A percentile compares a stretch with the other conserved stretches of the same genome.
Evolutionary conservation across 805 yeast genomes (phyloP).

Genomic region (Schwanniomyces occidentalis): DNA sequence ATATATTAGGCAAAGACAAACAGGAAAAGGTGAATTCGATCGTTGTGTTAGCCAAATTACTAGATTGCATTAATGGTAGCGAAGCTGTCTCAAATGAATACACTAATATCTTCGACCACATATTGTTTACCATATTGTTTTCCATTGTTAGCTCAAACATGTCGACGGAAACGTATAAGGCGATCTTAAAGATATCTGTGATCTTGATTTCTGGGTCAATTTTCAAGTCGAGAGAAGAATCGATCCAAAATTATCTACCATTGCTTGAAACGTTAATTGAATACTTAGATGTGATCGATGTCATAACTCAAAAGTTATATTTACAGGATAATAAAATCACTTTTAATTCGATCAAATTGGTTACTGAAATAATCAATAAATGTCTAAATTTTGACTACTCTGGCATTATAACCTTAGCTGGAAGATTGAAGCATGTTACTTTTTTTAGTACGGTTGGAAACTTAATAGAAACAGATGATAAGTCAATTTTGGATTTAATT

Average conservation of each 20-base stretch:
- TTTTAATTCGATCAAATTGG: conserved; percentile 44
- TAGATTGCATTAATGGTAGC: conserved; percentile 43
- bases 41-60: conserved; percentile 51
- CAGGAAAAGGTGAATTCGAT: conserved; percentile 54
- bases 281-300: conserved; percentile 42
- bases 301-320: conserved; percentile 42
- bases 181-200: conserved; percentile 44
- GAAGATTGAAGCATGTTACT: conserved; percentile 47
- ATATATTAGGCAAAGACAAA: conserved; percentile 47
- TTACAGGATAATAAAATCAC: conserved; percentile 46
- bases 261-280: conserved; percentile 38
- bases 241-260: conserved; percentile 35
- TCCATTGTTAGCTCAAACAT: conserved; percentile 42
- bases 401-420: conserved; percentile 45
- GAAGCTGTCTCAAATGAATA: conserved; percentile 41
- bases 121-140: conserved; percentile 41
- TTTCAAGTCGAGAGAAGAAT: conserved; percentile 36
- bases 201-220: conserved; percentile 45
- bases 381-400: conserved; percentile 43
- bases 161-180: conserved; percentile 46
- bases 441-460: conserved; percentile 46
- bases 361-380: conserved; percentile 44
- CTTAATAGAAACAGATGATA: conserved; percentile 40
- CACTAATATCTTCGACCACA: conserved; percentile 36
- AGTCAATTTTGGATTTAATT: conserved; percentile 29